Evolutionary conservation across 176 grass and related monocot species (phyloP), one percentile per base, ranked within the genome.

Genomic region (Dactylis glomerata): DNA sequence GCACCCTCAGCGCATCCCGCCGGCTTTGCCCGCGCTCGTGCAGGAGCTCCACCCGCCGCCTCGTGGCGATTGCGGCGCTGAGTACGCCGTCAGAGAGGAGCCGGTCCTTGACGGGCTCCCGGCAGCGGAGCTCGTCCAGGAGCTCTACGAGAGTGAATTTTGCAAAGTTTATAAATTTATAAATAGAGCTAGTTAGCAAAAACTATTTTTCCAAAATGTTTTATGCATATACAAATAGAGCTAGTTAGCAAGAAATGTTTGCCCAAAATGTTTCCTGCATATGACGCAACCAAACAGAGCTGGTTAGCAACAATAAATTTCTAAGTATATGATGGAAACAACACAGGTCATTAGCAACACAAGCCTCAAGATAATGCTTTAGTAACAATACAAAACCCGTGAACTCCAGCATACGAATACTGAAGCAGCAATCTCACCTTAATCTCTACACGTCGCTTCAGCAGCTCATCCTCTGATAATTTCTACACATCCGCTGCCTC

Each of bases 391-490:
- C 24, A 45, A 40, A 82, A 73, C 1, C 5, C 46, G 1, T 16
- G 17, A 52, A 6, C 49, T 52, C 49, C 5, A n/a, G 70, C 36
- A 24, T n/a, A 66, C 33, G 4, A 81, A 77, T 68, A 54, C 51
- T 86, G 63, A 77, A 86, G 57, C 30, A 27, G 47, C 5, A 51
- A 40, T 56, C 3, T 88, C 63, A 96, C 93, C 91, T 99, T 96
- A 68, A 99, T 95, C 81, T 94, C 93, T 28, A 73, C 10, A 46
- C 86, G 91, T 57, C 83, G 55, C 41, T 93, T 94, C 27, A 84
- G 85, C 79, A 96, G 77, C 23, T 92, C 91, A 75, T 92, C 86
- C 20, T 51, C 74, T 5, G 93, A 94, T 45, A 99, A 86, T 68
- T 90, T 91, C 55, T 96, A 84, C 73, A 78, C 86, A 82, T 81